phyloP scores from a whole-genome alignment of 2,329 filamentous ascomycete genomes.

The Tolypocladium amazonense region DNA sequence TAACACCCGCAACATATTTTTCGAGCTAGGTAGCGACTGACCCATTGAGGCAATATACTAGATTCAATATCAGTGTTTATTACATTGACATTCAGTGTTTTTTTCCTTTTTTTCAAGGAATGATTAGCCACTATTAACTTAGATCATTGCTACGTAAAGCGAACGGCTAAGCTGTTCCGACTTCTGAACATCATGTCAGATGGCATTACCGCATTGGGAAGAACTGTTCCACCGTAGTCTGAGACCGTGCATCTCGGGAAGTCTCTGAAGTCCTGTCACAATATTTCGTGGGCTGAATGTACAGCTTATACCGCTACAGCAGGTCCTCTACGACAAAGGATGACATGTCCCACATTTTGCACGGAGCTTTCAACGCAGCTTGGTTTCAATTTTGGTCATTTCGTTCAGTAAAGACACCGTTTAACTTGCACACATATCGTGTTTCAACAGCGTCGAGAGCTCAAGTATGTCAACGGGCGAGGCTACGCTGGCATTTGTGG shows the following conservation, averaged over 20 bases:
- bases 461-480: not conserved
- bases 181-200: not conserved
- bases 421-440: no score
- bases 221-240: not conserved
- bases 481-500: not conserved
- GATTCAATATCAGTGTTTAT: no score
- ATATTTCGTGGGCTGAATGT: not conserved
- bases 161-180: not conserved
- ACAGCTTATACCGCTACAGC: not conserved
- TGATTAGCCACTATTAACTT: no score
- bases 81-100: no score
- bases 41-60: no score
- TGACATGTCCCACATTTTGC: not conserved
- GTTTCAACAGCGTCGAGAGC: not conserved
- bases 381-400: not conserved
- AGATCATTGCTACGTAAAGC: not conserved
- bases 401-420: no score
- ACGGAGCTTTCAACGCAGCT: not conserved
- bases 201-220: not conserved
- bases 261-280: not conserved
- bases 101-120: no score
- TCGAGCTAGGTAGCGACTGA: no score
- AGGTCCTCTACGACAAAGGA: not conserved
- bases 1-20: no score
- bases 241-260: not conserved